Percentiles rank a stretch among this genome's conserved stretches.
Conservation (phyloP, 257 asterid genomes). For the Echites panduratus region DNA sequence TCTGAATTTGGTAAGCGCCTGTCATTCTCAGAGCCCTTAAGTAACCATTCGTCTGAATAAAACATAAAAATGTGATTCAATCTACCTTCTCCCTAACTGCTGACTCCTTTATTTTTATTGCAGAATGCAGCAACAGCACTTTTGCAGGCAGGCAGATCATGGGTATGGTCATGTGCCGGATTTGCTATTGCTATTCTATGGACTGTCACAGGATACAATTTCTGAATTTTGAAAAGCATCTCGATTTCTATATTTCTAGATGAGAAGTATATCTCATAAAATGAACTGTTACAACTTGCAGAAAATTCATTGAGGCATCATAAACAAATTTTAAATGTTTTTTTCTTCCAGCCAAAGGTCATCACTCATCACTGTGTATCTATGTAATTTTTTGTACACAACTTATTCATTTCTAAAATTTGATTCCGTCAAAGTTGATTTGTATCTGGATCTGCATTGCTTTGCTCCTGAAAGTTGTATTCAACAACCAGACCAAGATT, state of each 20-base stretch:
- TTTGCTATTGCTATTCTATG: constrained; percentile 42
- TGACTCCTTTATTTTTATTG: constrained; percentile 18
- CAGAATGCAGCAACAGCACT: constrained; percentile 61
- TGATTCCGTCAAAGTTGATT: constrained; percentile 34
- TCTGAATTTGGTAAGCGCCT: constrained; percentile 51
- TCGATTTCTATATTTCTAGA: constrained; percentile 23
- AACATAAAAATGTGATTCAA: background rate
- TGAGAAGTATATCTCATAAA: constrained; percentile 18
- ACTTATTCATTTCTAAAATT: constrained; percentile 1
- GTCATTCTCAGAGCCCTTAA: background rate
- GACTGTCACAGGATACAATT: constrained; percentile 38
- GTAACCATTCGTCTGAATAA: background rate
- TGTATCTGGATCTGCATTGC: constrained; percentile 36
- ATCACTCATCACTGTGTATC: background rate
- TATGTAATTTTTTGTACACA: background rate
- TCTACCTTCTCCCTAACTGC: constrained; percentile 15
- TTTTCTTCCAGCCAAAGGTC: background rate
- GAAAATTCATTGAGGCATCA: background rate
- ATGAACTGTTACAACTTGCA: background rate
- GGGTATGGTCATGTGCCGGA: constrained; percentile 44
- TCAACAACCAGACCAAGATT: constrained; percentile 85
- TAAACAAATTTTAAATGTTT: constrained; percentile 2
- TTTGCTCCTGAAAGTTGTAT: constrained; percentile 63
- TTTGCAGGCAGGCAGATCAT: constrained; percentile 43
- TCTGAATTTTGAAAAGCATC: constrained; percentile 20